Base-by-base conservation (phyloP, 2,329 filamentous ascomycete genomes). In the Fusarium nanum region DNA sequence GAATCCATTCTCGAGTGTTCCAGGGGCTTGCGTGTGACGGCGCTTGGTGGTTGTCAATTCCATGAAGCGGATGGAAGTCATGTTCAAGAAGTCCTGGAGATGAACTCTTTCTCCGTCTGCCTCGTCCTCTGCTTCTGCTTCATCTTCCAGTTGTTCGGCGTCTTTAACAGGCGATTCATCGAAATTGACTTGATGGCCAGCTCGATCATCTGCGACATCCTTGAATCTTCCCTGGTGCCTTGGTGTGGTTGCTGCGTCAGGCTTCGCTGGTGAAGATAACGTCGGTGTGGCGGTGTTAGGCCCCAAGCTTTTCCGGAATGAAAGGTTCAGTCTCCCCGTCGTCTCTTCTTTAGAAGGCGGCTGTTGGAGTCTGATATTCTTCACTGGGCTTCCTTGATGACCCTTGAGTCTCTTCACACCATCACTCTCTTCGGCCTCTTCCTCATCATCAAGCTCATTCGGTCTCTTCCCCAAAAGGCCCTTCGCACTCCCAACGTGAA, bases 41-140 rank as follows among this genome's bases (percentile, higher is more conserved):
- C 95, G 87, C 78, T 98, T 98, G 2, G 94, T 98, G 1, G 95
- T 97, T n/a, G 92, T 97, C 52, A 99, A 85, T 78, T 99, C 96
- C 92, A 99, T 98, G 82, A 99, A 99, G 56, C 94, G 93, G 75
- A 99, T 97, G 63, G 93, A 97, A 4, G 95, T 98, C 89, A 97
- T 90, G 68, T 97, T 93, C 46, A 99, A 83, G 81, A 99, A 99
- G 56, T 97, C 92, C 73, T 97, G 93, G 5, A 99, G 85, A 47
- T 94, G 92, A 56, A 97, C 94, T 23, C 85, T 86, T 27, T 90
- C 76, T 22, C 86, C 85, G 14, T 83, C 79, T 25, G 84, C 84
- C 14, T 88, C 85, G 10, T 81, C 79, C 49, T 84, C 80, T 22
- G 81, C 79, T 46, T 84, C 80, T 22, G 84, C 84, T n/a, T 88